Base-by-base conservation (phyloP, 129 eudicot species). In the Flaveria trinervia region DNA sequence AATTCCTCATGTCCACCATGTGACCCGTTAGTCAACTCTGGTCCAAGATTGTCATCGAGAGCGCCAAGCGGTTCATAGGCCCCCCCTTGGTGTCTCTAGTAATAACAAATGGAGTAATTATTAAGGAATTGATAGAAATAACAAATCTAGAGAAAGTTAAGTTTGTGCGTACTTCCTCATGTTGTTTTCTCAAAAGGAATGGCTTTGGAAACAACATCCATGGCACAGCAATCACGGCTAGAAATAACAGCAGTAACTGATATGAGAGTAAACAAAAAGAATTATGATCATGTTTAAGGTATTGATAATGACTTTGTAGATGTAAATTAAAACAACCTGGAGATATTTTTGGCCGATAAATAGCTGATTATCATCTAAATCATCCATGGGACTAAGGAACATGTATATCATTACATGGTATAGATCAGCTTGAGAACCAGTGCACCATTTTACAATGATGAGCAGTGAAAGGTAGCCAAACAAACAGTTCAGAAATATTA, bases 181-280 rank as follows among this genome's bases (percentile, higher is more conserved):
- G 86, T 77, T 88, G 91, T 72, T 86, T 92, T 84, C 86, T 88
- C 71, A 92, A 60, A 60, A 92, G 91, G 81, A 92, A 73, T 36
- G 97, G 97, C 83, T 92, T 92, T 18, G 97, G 97, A 74, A 92
- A 59, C 81, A 92, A 69, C 96, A 92, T 92, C 97, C 97, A 92
- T 36, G 97, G 97, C 54, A 89, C 96, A 17, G 97, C 88, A 65
- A 92, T 83, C 64, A 92, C 91, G 30, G 97, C 93, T 28, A 86
- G 72, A 7, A 86, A 60, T 17, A 92, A 86, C 60, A 92, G 75
- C 59, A 92, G 14, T 65, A 89, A 51, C 97, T 92, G 81, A 73
- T 7, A 22, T 2, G 26, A 73, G 23, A 66, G 70, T 17, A 36
- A 36, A 36, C 41, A 36, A 5, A 23, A 57, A 59, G 7, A 61